Conservation (phyloP, 805 yeast species). For the Saccharomycodes ludwigii region DNA sequence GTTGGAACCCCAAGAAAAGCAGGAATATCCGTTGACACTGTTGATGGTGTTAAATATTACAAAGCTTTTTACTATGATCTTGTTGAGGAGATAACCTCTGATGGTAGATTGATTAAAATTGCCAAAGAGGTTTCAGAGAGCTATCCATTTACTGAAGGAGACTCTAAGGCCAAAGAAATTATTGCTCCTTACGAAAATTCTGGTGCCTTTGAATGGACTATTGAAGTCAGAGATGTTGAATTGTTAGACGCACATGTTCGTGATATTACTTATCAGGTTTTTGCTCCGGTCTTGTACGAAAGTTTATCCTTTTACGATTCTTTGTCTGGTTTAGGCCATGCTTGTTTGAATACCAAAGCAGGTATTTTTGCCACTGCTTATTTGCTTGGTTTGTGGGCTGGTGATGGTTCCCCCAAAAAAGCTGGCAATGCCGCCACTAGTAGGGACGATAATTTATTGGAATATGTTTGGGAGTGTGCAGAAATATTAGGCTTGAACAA, state of each 20-base stretch:
- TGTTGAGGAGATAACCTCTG: constrained; percentile 12
- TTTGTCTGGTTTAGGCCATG: too few species aligned
- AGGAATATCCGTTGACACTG: constrained; percentile 1
- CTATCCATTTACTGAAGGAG: constrained; percentile 16
- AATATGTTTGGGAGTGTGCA: constrained; percentile 16
- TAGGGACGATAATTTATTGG: constrained; percentile 15
- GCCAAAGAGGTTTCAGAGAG: constrained; percentile 17
- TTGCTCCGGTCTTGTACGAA: constrained; percentile 26
- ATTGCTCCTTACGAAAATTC: constrained; percentile 14
- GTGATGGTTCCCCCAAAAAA: constrained; percentile 21
- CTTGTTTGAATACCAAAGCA: constrained; percentile 4
- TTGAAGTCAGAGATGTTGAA: constrained; percentile 28
- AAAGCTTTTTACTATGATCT: constrained; percentile 8
- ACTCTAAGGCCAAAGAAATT: constrained; percentile 14
- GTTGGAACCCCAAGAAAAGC: constrained; percentile 20
- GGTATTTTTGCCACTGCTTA: constrained; percentile 24
- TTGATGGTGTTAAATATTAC: constrained; percentile 3
- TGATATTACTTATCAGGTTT: constrained; percentile 22
- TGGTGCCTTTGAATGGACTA: constrained; percentile 26
- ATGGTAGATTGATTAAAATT: constrained; percentile 12
- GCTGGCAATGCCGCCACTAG: constrained; percentile 22
- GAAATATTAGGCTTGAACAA: constrained; percentile 17
- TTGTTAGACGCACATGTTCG: constrained; percentile 20
- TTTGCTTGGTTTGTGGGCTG: constrained; percentile 31
- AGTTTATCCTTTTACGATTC: too few species aligned